These are phyloP conservation scores for Kwoniella newhampshirensis DNA, from an alignment of 768 basidiomycete species.

Conservation along the genomic window DNA sequence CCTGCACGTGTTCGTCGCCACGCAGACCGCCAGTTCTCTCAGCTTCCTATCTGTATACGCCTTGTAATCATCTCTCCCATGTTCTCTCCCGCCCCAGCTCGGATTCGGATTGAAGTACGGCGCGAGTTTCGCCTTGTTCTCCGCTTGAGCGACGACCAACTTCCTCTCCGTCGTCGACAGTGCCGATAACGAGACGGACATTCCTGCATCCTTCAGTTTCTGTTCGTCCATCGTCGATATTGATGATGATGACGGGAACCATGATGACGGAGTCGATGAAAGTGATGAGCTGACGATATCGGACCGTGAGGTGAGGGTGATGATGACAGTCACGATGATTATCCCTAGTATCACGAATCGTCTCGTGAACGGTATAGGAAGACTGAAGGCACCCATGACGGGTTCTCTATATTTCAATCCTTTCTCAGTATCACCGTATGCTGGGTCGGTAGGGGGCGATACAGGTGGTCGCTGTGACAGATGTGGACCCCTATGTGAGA, in stretches of 20 bases:
- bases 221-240: not conserved
- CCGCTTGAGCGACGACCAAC: conserved; percentile 1
- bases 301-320: not conserved
- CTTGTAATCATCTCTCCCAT: conserved; percentile 23
- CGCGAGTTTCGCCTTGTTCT: conserved; percentile 5
- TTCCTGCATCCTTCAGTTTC: not conserved
- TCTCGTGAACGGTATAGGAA: no score
- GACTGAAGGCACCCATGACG: no score
- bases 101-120: conserved; percentile 12
- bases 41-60: conserved; percentile 13
- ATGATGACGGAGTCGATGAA: not conserved
- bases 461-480: no score
- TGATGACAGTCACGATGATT: no score
- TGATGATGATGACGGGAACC: not conserved
- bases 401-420: no score
- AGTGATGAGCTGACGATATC: not conserved
- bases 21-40: conserved; percentile 20
- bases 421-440: no score
- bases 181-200: no score
- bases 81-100: conserved; percentile 12
- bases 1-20: conserved; percentile 19
- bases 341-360: no score
- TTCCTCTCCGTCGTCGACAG: conserved; percentile 3
- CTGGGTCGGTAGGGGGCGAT: no score
- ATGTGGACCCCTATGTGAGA: no score